A percentile compares a stretch with the other conserved stretches of the same genome.
Conservation (phyloP, 2,329 filamentous ascomycete genomes). For the Aureobasidium sp. region DNA sequence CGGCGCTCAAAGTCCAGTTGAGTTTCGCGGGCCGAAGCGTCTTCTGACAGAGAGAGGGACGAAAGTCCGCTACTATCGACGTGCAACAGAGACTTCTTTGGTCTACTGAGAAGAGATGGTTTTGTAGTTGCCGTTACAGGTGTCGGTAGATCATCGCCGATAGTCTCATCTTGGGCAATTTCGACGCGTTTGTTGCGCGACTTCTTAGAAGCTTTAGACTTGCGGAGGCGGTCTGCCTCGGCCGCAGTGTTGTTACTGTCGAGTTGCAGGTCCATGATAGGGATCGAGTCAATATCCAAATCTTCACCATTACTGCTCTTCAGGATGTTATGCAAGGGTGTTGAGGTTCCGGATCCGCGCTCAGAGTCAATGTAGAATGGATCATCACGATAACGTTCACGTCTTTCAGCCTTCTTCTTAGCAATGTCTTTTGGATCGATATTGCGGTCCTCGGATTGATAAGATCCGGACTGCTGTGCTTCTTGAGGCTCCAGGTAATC, state of each 20-base stretch:
- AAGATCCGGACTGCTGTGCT: constrained; percentile 32
- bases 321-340: constrained; percentile 71
- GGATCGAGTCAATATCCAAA: constrained; percentile 88
- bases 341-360: constrained; percentile 54
- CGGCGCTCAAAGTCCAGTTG: constrained; percentile 57
- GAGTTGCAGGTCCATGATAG: constrained; percentile 86
- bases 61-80: constrained; percentile 82
- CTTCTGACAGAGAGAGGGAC: constrained; percentile 60
- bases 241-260: constrained; percentile 33
- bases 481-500: constrained; percentile 37
- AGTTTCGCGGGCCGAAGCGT: constrained; percentile 21
- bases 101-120: constrained; percentile 27
- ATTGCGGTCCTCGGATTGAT: constrained; percentile 38
- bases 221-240: constrained; percentile 12
- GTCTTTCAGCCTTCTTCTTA: constrained; percentile 65
- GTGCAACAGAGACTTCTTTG: constrained; percentile 65
- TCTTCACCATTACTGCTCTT: constrained; percentile 63
- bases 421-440: constrained; percentile 70
- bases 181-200: constrained; percentile 34
- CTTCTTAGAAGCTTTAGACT: constrained; percentile 12
- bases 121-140: constrained; percentile 18
- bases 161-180: constrained; percentile 43
- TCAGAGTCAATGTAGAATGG: constrained; percentile 77
- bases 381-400: constrained; percentile 81
- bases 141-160: constrained; percentile 30